phyloP scores from a whole-genome alignment of 441 rosid species.

The Croton laevigatus region DNA sequence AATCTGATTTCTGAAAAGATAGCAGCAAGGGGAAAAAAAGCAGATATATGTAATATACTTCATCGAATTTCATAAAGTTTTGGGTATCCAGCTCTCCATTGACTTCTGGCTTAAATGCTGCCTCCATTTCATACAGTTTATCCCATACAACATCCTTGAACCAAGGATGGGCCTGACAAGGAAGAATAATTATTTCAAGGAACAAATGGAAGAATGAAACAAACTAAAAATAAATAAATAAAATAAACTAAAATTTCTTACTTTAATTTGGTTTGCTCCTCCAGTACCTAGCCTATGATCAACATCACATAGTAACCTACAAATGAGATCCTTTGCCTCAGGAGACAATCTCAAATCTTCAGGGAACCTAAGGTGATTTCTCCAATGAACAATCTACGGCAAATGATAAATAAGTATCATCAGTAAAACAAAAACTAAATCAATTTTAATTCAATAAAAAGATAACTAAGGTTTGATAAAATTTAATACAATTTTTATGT shows the following conservation, averaged over 20 bases:
- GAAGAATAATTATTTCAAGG: conserved; percentile 25
- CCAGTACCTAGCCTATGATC: conserved; percentile 90
- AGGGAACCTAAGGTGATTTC: conserved; percentile 81
- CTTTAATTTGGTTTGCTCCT: conserved; percentile 88
- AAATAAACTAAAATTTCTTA: conserved; percentile 34
- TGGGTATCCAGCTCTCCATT: conserved; percentile 93
- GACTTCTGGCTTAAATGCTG: conserved; percentile 94
- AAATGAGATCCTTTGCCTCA: conserved; percentile 89
- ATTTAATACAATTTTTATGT: neutral
- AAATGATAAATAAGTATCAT: conserved; percentile 14
- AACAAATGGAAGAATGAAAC: conserved; percentile 18
- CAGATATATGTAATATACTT: conserved; percentile 44
- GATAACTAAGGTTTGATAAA: neutral
- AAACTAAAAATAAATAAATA: conserved; percentile 11
- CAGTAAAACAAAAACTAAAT: neutral
- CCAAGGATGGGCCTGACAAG: conserved; percentile 90
- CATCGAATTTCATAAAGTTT: conserved; percentile 98
- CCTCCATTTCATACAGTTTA: conserved; percentile 87
- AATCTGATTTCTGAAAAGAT: neutral
- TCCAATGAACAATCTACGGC: conserved; percentile 88
- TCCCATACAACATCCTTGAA: conserved; percentile 82
- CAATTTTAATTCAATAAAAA: neutral
- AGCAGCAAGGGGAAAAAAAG: conserved; percentile 2
- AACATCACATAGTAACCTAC: conserved; percentile 82
- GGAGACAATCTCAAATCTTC: conserved; percentile 67